Conservation (phyloP, 495 filamentous ascomycete genomes). For the Mytilinidion resinicola region DNA sequence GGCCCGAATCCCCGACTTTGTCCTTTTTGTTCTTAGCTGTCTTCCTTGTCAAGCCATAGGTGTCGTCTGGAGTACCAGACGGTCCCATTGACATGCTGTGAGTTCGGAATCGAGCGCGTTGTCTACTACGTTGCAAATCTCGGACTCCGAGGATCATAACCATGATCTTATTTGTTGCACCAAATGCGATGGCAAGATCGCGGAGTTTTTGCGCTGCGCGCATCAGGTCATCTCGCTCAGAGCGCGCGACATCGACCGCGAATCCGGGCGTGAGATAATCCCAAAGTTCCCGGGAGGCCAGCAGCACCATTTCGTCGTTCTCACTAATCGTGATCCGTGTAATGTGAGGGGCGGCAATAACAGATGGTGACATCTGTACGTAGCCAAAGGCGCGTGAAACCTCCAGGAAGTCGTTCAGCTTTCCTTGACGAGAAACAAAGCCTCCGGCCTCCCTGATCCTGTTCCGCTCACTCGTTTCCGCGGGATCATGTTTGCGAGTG, state of each 20-base stretch:
- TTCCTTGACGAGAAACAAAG: conserved; percentile 89
- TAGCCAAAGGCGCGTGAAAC: conserved; percentile 95
- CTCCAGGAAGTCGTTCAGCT: conserved; percentile 82
- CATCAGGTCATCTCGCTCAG: conserved; percentile 84
- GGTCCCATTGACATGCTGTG: conserved; percentile 77
- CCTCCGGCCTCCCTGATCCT: conserved; percentile 92
- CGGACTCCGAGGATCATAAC: conserved; percentile 94
- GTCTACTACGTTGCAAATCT: conserved; percentile 70
- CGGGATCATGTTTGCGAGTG: conserved; percentile 88
- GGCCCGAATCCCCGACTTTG: conserved; percentile 67
- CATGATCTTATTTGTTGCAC: conserved; percentile 90
- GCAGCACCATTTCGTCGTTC: conserved; percentile 86
- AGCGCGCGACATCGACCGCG: conserved; percentile 83
- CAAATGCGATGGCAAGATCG: conserved; percentile 92
- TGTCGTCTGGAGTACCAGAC: conserved; percentile 61
- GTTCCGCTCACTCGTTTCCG: conserved; percentile 70
- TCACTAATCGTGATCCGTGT: conserved; percentile 72
- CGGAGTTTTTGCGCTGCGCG: conserved; percentile 91
- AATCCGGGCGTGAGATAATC: conserved; percentile 83
- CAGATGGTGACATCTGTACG: conserved; percentile 81
- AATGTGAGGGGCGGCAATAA: conserved; percentile 86
- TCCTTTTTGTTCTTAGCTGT: conserved; percentile 62
- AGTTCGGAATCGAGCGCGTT: conserved; percentile 62
- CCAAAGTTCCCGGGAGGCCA: conserved; percentile 91
- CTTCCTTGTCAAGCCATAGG: conserved; percentile 47